phyloP scores from a whole-genome alignment of 805 yeast genomes.

The Lachancea lanzarotensis region DNA sequence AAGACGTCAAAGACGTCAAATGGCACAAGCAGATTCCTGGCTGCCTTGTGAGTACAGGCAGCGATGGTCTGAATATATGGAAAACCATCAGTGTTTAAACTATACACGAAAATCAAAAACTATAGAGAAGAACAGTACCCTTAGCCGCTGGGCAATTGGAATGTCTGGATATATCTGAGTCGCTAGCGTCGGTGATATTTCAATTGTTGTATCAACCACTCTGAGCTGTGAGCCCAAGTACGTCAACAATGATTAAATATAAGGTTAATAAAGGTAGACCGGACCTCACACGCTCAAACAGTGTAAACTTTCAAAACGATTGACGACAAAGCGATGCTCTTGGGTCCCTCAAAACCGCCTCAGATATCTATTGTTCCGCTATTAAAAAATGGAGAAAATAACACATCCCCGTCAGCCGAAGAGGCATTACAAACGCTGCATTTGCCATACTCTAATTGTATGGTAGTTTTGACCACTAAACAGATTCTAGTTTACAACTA shows the following conservation, averaged over 20 bases:
- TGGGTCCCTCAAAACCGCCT: constrained; percentile 30
- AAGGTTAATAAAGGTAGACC: background rate
- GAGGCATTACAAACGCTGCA: constrained; percentile 22
- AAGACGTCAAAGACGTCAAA: constrained; percentile 93
- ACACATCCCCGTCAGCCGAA: constrained; percentile 10
- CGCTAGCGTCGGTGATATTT: no score
- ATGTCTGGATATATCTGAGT: no score
- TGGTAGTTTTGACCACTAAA: constrained; percentile 24
- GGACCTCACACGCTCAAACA: background rate
- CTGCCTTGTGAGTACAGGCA: constrained; percentile 87
- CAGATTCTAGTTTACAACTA: constrained; percentile 28
- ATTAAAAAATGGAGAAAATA: background rate
- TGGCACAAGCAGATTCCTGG: constrained; percentile 99
- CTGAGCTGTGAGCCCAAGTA: background rate
- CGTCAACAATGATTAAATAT: background rate
- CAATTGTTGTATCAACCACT: background rate
- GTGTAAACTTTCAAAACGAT: background rate
- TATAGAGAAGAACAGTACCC: background rate
- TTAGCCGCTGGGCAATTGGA: no score
- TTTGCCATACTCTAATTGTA: constrained; percentile 23
- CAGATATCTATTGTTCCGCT: constrained; percentile 18
- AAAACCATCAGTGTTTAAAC: constrained; percentile 85
- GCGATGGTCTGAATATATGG: constrained; percentile 92
- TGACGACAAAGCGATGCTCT: constrained; percentile 11
- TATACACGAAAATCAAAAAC: background rate